Base-by-base conservation (phyloP, 2,329 filamentous ascomycete species). In the Colletotrichum orbiculare region DNA sequence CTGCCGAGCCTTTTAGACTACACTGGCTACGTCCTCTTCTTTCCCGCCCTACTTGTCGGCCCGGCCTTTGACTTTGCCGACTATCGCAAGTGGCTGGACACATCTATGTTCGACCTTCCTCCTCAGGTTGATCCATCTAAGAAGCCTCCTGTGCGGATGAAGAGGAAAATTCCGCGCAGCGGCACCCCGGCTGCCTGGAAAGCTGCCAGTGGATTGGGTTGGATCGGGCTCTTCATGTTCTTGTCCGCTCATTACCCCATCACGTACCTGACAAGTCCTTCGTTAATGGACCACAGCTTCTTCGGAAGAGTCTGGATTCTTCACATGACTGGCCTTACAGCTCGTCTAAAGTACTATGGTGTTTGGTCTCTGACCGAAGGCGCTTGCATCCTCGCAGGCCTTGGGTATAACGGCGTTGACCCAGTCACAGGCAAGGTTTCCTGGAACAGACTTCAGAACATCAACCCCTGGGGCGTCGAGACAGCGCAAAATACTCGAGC, bases 11-110 rank as follows among this genome's bases (percentile, higher is more conserved):
- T 96, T 1, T 79, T 97, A 39, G 92, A 98, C 79, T 99, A 91
- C 74, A 83, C 90, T 13, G 96, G 91, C 68, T 99, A 97, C 74
- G 93, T 98, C 25, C 83, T 98, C 58, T 99, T 98, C 84, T 99
- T 99, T 77, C 96, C 96, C 0, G 90, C 92, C 0, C 83, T 99
- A 13, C 90, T 98, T 72, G 92, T 87, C 2, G 96, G 96, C 0
- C 96, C 96, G 1, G 91, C 96, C 1, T 98, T 98, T 74, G 96
- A 99, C 76, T 99, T 91, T 75, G 90, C 90, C 67, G 95, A 99
- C 74, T 99, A 98, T 79, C 89, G 88, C 58, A 89, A 90, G 55
- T 99, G 95, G 91, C 90, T 99, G 68, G 93, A 96, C 72, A 97
- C 93, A 3, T 91, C 90, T 69, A 97, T 99, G 90, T 99, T 99